Evolutionary conservation across 345 rosid species (phyloP).

Genomic region (Lepidium africanum): DNA sequence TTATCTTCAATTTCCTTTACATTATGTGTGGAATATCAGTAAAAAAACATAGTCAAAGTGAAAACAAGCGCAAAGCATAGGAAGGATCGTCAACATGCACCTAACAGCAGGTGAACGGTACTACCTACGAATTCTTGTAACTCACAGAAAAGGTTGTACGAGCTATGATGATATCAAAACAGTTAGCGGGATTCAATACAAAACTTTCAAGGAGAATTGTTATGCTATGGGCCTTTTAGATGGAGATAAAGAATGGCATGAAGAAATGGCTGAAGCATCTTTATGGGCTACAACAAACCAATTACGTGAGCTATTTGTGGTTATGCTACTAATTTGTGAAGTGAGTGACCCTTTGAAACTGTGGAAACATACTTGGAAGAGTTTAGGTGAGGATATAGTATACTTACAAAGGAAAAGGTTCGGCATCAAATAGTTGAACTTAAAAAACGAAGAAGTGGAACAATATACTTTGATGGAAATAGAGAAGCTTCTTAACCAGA

Average conservation of each 20-base stretch:
- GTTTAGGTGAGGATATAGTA: neutral
- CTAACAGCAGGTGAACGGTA: neutral
- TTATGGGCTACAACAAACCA: neutral
- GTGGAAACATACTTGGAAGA: neutral
- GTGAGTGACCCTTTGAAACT: neutral
- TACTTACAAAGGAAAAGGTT: neutral
- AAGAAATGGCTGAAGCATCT: neutral
- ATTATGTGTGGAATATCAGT: neutral
- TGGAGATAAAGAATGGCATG: neutral
- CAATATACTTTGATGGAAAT: neutral
- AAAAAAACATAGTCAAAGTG: neutral
- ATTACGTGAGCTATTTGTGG: neutral
- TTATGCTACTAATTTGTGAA: neutral
- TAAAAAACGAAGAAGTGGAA: neutral
- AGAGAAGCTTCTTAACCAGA: neutral
- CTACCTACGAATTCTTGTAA: neutral
- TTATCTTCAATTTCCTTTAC: neutral
- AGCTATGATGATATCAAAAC: neutral
- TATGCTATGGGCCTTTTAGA: neutral
- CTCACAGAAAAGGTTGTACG: neutral
- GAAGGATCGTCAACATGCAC: neutral
- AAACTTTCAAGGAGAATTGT: neutral
- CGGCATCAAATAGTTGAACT: neutral
- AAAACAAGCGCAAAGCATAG: neutral
- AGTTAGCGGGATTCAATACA: too few species aligned